Percentiles rank a stretch among this genome's conserved stretches.
Evolutionary conservation across 208 protist species (phyloP).

Genomic region (Acanthamoeba culbertsoni): DNA sequence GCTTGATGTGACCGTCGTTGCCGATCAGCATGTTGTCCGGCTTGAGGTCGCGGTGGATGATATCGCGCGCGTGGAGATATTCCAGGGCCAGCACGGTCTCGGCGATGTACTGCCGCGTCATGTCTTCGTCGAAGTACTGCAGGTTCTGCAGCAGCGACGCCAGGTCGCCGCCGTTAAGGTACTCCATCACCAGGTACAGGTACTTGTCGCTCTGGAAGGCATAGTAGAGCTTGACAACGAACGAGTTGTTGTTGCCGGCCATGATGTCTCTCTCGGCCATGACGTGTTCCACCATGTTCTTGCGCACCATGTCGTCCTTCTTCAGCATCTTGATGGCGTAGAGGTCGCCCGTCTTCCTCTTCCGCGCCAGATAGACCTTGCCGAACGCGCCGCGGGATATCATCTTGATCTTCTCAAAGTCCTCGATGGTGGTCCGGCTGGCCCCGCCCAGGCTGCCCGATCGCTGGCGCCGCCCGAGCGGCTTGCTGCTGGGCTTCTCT

Average conservation of each 20-base stretch:
- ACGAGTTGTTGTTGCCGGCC: conserved; percentile 77
- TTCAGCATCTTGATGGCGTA: conserved; percentile 86
- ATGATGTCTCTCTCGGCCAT: conserved; percentile 81
- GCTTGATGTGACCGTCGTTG: conserved; percentile 81
- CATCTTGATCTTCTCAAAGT: conserved; percentile 85
- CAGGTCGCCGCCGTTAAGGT: conserved; percentile 84
- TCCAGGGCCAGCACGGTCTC: conserved; percentile 82
- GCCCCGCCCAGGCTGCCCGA: neutral
- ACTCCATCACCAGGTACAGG: conserved; percentile 87
- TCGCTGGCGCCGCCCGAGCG: neutral
- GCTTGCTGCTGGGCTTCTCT: neutral
- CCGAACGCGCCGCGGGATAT: conserved; percentile 82
- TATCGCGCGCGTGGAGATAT: conserved; percentile 78
- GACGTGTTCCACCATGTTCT: conserved; percentile 85
- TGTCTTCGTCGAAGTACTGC: conserved; percentile 80
- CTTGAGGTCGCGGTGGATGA: conserved; percentile 80
- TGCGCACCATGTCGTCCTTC: conserved; percentile 81
- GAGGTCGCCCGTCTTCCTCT: conserved; percentile 80
- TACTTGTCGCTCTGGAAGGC: conserved; percentile 82
- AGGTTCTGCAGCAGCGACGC: conserved; percentile 74
- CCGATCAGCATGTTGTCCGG: conserved; percentile 85
- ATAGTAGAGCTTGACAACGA: conserved; percentile 85
- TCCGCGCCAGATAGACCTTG: conserved; percentile 77
- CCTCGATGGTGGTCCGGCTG: conserved; percentile 65
- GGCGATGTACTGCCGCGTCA: conserved; percentile 79